phyloP scores from a whole-genome alignment of 1,284 basidiomycete genomes.

The Pseudozyma tsukubaensis region DNA sequence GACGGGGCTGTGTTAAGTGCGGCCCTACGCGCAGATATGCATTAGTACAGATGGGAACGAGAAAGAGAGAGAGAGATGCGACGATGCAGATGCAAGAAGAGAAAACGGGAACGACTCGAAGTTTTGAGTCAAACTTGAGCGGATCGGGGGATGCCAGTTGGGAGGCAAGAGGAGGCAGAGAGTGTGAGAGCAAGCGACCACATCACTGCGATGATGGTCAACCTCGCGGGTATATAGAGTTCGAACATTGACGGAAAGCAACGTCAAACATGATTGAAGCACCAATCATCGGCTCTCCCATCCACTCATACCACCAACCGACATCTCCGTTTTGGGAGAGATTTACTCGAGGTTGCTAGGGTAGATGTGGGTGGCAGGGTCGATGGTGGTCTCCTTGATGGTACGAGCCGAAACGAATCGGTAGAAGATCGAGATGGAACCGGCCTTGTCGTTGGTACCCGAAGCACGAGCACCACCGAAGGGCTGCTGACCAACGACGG shows the following conservation, averaged over 20 bases:
- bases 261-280: conserved; percentile 6
- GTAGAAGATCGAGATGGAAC: conserved; percentile 82
- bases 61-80: conserved; percentile 26
- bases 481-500: conserved; percentile 82
- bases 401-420: conserved; percentile 78
- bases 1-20: conserved; percentile 52
- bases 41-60: conserved; percentile 36
- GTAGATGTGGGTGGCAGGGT: conserved; percentile 60
- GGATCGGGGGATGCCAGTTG: conserved; percentile 7
- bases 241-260: no score
- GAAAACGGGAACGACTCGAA: conserved; percentile 5
- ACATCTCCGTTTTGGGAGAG: conserved; percentile 1
- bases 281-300: conserved; percentile 6
- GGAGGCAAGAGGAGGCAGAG: conserved; percentile 9
- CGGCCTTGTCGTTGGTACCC: conserved; percentile 98
- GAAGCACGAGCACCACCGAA: conserved; percentile 93
- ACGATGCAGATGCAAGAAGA: conserved; percentile 40
- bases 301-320: conserved; percentile 4
- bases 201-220: neutral
- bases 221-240: conserved; percentile 17
- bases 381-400: conserved; percentile 86
- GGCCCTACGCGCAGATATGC: conserved; percentile 42
- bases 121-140: neutral
- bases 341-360: conserved; percentile 63
- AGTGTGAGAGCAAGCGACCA: conserved; percentile 5